Evolutionary conservation across 768 basidiomycete genomes (phyloP), one percentile per base, ranked within the genome.

Genomic region (Obba rivulosa): DNA sequence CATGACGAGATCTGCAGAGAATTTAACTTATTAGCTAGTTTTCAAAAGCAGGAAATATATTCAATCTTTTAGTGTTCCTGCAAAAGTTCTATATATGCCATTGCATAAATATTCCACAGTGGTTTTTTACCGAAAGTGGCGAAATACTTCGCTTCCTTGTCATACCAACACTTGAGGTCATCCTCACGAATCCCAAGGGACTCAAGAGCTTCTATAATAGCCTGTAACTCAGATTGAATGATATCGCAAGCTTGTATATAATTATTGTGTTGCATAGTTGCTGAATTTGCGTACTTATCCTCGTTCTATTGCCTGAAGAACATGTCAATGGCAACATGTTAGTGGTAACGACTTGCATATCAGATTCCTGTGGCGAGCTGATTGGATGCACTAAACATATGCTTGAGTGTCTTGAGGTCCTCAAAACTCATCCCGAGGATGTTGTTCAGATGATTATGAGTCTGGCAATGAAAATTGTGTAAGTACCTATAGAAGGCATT

Each of bases 401-500:
- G 49, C 35, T 60, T 54, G 17, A 52, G 47, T 3, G 45, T 49
- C 43, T 57, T 53, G 3, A 56, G 39, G 24, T 71, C 71, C 49
- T 69, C 67, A 2, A 71, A 41, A 16, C 70, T 69, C n/a, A 57
- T 53, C 4, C 68, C 61, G 3, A 41, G 35, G 20, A 66, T 60
- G 37, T 40, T 44, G 43, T 59, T 59, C 18, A 66, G 69, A 41
- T 70, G 69, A 45, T 63, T 51, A 2, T 46, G 21, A 1, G 63
- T 45, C 46, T 72, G 69, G 40, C 71, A 73, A 3, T 25, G 9
- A 48, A 59, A 57, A 43, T 65, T 56, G 53, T 73, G 69, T 8
- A 62, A 47, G 46, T 69, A 67, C 0, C 69, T 65, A 52, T 70
- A 67, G 45, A 69, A 70, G 2, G 66, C 57, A 45, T 60, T 49